These are phyloP conservation scores for Talaromyces thailandensis DNA, from an alignment of 495 filamentous ascomycete genomes.

Conservation along the genomic window DNA sequence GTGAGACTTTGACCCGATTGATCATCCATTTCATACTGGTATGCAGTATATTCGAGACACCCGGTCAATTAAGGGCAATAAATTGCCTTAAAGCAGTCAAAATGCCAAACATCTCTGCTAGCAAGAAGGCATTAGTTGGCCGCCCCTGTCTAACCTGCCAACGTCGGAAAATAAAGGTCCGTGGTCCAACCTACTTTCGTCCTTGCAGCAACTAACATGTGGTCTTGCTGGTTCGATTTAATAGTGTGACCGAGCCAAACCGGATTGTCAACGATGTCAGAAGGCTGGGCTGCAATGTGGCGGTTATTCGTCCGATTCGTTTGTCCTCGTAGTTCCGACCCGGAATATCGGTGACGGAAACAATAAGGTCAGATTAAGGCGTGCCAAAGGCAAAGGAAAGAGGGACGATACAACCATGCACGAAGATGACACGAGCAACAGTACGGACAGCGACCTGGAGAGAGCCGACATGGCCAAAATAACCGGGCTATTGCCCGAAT, in stretches of 20 bases:
- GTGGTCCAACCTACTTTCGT: conserved; percentile 7
- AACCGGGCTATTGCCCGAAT: no score
- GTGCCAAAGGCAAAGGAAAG: not conserved
- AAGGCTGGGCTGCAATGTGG: conserved; percentile 13
- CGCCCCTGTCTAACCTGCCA: conserved; percentile 17
- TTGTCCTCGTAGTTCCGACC: conserved; percentile 7
- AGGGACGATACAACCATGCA: not conserved
- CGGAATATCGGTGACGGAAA: not conserved
- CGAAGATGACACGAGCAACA: not conserved
- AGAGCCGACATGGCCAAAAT: not conserved
- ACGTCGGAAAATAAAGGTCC: conserved; percentile 16
- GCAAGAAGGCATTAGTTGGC: conserved; percentile 2
- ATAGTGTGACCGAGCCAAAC: conserved; percentile 15
- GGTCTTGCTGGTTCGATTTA: not conserved
- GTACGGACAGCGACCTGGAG: not conserved
- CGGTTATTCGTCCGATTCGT: conserved; percentile 11
- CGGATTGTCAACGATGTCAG: conserved; percentile 15
- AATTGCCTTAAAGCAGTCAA: not conserved
- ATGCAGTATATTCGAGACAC: not conserved
- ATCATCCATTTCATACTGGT: not conserved
- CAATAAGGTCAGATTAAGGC: conserved; percentile 1
- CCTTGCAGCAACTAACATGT: not conserved
- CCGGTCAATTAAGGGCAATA: not conserved
- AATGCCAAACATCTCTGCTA: conserved; percentile 5
- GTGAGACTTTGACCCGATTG: not conserved